Percentiles rank a stretch among this genome's conserved stretches.
Conservation (phyloP, 768 basidiomycete species). For the Podaxis sp. region DNA sequence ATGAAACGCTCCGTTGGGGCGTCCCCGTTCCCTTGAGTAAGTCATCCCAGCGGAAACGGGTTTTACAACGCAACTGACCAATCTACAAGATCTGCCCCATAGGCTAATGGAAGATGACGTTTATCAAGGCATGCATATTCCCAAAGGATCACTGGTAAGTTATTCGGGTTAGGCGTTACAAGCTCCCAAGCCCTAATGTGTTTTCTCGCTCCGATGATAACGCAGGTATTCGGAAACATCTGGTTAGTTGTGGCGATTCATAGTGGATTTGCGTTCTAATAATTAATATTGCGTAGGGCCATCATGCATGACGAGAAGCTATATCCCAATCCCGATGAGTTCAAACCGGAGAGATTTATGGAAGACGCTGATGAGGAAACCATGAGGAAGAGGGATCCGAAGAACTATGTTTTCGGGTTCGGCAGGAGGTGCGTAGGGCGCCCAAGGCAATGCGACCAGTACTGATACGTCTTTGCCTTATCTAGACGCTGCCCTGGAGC, state of each 20-base stretch:
- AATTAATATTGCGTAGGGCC: slow-evolving; percentile 32
- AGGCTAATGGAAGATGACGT: slow-evolving; percentile 65
- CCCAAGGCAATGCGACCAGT: not conserved
- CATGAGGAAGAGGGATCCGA: slow-evolving; percentile 28
- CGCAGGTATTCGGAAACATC: slow-evolving; percentile 56
- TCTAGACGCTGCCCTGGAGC: slow-evolving; percentile 62
- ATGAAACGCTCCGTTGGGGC: slow-evolving; percentile 57
- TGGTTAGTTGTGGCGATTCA: slow-evolving; percentile 38
- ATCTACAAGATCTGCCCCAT: slow-evolving; percentile 55
- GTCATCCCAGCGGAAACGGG: slow-evolving; percentile 17
- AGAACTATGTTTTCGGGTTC: slow-evolving; percentile 39
- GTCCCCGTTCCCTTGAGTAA: slow-evolving; percentile 58
- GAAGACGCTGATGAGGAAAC: slow-evolving; percentile 28
- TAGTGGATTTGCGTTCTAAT: not conserved
- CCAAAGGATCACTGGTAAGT: slow-evolving; percentile 60
- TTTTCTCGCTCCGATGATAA: slow-evolving; percentile 11
- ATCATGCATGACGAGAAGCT: slow-evolving; percentile 49
- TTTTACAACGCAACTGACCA: slow-evolving; percentile 1
- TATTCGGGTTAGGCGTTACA: not conserved
- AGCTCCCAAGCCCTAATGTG: slow-evolving; percentile 1
- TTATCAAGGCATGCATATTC: slow-evolving; percentile 57
- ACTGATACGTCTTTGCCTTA: not conserved
- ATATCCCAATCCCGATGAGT: slow-evolving; percentile 49
- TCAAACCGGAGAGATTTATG: slow-evolving; percentile 56
- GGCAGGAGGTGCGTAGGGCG: slow-evolving; percentile 35